Evolutionary conservation across 495 filamentous ascomycete species (phyloP).

Genomic region (Neurospora tetrasperma): DNA sequence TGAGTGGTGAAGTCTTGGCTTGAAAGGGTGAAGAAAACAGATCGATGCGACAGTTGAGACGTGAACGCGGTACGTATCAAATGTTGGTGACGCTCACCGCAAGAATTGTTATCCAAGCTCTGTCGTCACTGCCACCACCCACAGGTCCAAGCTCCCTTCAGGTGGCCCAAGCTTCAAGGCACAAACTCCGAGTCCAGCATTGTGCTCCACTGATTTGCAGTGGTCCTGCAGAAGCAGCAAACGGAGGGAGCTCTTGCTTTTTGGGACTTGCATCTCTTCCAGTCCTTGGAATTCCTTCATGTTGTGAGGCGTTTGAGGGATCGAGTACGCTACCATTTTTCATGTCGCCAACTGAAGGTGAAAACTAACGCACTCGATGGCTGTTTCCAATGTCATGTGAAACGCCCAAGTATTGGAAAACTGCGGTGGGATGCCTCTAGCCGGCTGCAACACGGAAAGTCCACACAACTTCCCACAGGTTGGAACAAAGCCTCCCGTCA

Average conservation of each 20-base stretch:
- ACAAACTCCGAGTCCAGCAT: neutral
- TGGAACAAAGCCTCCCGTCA: neutral
- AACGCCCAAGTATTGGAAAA: neutral
- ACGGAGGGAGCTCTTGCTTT: neutral
- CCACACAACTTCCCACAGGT: neutral
- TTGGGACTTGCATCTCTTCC: neutral
- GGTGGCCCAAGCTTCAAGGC: neutral
- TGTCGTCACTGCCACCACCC: neutral
- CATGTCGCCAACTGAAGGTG: neutral
- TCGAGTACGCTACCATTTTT: neutral
- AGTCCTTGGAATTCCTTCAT: too few species aligned
- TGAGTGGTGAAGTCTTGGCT: too few species aligned
- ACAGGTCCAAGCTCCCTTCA: neutral
- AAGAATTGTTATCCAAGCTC: neutral
- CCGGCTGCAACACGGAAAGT: neutral
- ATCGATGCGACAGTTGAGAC: neutral
- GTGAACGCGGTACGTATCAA: neutral
- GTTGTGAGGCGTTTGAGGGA: too few species aligned
- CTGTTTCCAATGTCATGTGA: neutral
- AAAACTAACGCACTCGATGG: neutral
- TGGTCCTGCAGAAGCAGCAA: neutral
- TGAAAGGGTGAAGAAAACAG: too few species aligned
- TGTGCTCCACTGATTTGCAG: neutral
- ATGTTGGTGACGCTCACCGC: neutral
- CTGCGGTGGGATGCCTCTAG: too few species aligned